Percentiles rank a stretch among this genome's conserved stretches.
These are phyloP conservation scores for Grosmannia serpens DNA, from an alignment of 2,329 filamentous ascomycete genomes.

Conservation along the genomic window DNA sequence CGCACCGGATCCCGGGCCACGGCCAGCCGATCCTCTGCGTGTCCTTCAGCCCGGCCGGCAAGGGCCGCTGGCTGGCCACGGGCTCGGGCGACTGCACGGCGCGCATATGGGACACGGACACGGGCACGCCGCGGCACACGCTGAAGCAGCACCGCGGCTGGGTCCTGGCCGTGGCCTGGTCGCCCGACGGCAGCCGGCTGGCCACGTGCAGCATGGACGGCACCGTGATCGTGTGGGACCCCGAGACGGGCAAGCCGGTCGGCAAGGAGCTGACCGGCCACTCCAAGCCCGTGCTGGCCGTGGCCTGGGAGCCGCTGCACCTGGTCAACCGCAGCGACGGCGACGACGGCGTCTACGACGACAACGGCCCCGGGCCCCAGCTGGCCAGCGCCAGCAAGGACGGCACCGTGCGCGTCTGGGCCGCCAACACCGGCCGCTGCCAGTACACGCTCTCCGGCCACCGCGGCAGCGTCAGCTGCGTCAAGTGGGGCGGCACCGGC, in stretches of 20 bases:
- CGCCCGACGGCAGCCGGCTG: conserved; percentile 67
- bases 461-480: conserved; percentile 78
- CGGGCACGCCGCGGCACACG: conserved; percentile 77
- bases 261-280: conserved; percentile 72
- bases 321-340: conserved; percentile 34
- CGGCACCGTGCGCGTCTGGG: conserved; percentile 77
- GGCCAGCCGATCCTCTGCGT: conserved; percentile 81
- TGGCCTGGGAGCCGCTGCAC: conserved; percentile 92
- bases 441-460: conserved; percentile 82
- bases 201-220: conserved; percentile 93
- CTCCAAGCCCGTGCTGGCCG: conserved; percentile 74
- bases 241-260: conserved; percentile 63
- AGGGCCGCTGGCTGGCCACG: conserved; percentile 68
- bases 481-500: conserved; percentile 88
- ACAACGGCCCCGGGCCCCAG: conserved; percentile 53
- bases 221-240: conserved; percentile 80
- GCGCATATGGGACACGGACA: conserved; percentile 89
- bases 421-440: conserved; percentile 63
- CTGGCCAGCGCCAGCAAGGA: conserved; percentile 87
- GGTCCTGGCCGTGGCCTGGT: conserved; percentile 82
- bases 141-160: conserved; percentile 80
- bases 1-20: conserved; percentile 80
- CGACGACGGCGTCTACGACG: background rate
- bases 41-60: conserved; percentile 67
- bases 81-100: conserved; percentile 88